A percentile compares a stretch with the other conserved stretches of the same genome.
These are phyloP conservation scores for Rubus parviflorus DNA, from an alignment of 306 rosid species.

Conservation along the genomic window DNA sequence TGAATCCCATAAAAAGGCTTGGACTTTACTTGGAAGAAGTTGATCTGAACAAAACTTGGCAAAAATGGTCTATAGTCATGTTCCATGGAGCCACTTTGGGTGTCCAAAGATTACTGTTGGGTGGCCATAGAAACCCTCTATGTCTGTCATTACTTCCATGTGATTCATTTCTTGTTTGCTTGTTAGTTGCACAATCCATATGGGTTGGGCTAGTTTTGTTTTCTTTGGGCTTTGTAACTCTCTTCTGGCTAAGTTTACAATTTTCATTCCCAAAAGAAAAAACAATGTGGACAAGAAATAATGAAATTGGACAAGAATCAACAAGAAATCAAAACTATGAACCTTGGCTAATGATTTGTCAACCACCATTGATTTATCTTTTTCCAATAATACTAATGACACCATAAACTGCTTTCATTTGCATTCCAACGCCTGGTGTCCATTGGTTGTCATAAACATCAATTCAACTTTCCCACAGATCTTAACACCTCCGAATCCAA, in stretches of 20 bases:
- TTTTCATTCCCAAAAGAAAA: too few species aligned
- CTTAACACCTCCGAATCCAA: too few species aligned
- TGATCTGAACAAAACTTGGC: neutral
- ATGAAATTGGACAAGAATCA: constrained; percentile 1
- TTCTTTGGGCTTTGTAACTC: too few species aligned
- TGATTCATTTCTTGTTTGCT: too few species aligned
- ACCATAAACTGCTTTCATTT: neutral
- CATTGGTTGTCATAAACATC: too few species aligned
- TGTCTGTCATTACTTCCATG: neutral
- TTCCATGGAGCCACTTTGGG: neutral
- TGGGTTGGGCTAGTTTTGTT: too few species aligned
- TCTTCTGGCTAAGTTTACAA: too few species aligned
- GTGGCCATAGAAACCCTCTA: neutral
- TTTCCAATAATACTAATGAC: neutral
- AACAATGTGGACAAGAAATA: neutral
- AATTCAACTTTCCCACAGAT: too few species aligned
- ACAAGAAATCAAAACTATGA: neutral
- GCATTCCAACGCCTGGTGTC: too few species aligned
- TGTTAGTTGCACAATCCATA: too few species aligned
- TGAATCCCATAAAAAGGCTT: neutral
- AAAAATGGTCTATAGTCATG: neutral
- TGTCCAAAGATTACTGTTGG: neutral
- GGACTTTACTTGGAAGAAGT: neutral
- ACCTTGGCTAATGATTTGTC: neutral
- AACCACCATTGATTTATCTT: neutral